These are phyloP conservation scores for Heracleum sosnowskyi DNA, from an alignment of 129 eudicot genomes.

Conservation along the genomic window DNA sequence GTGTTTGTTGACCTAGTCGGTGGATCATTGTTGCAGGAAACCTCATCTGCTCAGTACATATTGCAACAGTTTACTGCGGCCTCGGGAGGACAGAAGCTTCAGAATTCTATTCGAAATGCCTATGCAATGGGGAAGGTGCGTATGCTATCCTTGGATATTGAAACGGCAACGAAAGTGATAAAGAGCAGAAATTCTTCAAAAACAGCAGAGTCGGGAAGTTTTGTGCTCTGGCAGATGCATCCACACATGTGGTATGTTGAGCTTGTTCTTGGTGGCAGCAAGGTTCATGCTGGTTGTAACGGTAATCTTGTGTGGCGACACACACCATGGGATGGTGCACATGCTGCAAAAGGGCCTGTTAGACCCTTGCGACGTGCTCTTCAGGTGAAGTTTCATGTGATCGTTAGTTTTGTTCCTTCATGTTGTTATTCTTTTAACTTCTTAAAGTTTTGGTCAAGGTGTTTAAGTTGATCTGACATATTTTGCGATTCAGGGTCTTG, in stretches of 20 bases:
- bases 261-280: slow-evolving; percentile 88
- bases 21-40: slow-evolving; percentile 48
- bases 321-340: slow-evolving; percentile 93
- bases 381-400: slow-evolving; percentile 36
- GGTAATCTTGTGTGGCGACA: slow-evolving; percentile 94
- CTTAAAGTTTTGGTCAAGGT: background rate
- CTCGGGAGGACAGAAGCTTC: slow-evolving; percentile 79
- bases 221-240: slow-evolving; percentile 94
- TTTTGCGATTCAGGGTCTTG: slow-evolving; percentile 53
- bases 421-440: background rate
- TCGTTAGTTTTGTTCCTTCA: no score
- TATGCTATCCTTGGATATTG: slow-evolving; percentile 79
- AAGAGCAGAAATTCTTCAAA: slow-evolving; percentile 65
- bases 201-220: slow-evolving; percentile 78
- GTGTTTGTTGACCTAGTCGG: background rate
- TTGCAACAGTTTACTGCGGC: slow-evolving; percentile 89
- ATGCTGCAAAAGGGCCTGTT: slow-evolving; percentile 93
- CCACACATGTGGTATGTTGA: slow-evolving; percentile 96
- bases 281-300: slow-evolving; percentile 90
- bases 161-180: slow-evolving; percentile 79
- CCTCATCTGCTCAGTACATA: slow-evolving; percentile 93
- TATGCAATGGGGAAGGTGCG: slow-evolving; percentile 89
- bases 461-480: background rate
- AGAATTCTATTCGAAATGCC: slow-evolving; percentile 57
- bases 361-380: slow-evolving; percentile 92